Base-by-base conservation (phyloP, 1,139 yeast species). In the Yamadazyma dushanensis region DNA sequence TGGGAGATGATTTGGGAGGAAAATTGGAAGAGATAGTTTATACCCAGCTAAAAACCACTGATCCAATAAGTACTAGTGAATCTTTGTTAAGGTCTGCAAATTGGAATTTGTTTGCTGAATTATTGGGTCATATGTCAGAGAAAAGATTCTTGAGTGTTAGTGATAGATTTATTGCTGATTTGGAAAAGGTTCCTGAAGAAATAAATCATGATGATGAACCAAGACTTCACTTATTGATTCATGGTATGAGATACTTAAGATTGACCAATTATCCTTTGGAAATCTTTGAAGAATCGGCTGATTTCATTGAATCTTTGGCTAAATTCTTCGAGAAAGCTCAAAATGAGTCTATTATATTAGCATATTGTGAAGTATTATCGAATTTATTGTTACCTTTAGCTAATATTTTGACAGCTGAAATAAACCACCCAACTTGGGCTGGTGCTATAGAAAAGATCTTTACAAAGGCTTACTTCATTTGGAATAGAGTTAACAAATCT, bases 401-500 rank as follows among this genome's bases (percentile, higher is more conserved):
- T 0, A 94, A 88, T 14, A 71, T 78, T 2, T 72, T 90, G 23
- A 87, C 97, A 0, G 98, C 97, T 0, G 99, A 94, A 56, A 89
- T 89, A 1, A 92, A 94, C 52, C 95, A 89, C 57, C 98, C 98
- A 3, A 80, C 85, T 1, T 94, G 98, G 99, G 82, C 83, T 0
- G 85, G 80, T 34, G 94, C 96, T 0, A 76, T 88, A 37, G 76
- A 76, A 22, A 61, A 67, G 14, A 76, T 89, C 2, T 83, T 76
- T 54, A 59, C 73, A 10, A 74, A 74, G 39, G 78, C 83, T 2
- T 47, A 49, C 21, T 51, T 53, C 22, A 57, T 70, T 18, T 69
- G 73, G 73, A 51, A 50, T 29, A 51, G 49, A 31, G 38, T 44
- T 8, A 47, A 44, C 26, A 53, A 49, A 24, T 25, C 37, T 14